phyloP scores from a whole-genome alignment of 106 monocot genomes.

The Dendrobium officinale region DNA sequence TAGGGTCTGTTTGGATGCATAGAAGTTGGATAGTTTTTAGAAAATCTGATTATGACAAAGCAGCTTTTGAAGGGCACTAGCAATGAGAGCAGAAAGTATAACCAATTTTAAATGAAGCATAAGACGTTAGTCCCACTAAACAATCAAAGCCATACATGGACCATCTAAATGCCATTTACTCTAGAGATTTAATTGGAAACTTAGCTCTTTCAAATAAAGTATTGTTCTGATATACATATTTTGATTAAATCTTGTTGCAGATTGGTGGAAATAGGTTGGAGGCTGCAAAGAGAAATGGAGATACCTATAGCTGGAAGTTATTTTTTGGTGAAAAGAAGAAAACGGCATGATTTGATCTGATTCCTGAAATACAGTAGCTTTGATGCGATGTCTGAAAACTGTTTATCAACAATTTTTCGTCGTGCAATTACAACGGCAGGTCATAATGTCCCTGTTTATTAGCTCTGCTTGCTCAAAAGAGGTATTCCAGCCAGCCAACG shows the following conservation, averaged over 20 bases:
- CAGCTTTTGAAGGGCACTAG: neutral
- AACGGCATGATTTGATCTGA: constrained; percentile 28
- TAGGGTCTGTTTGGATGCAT: neutral
- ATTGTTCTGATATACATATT: too few relatives aligned
- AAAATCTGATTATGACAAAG: neutral
- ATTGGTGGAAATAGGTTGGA: constrained; percentile 64
- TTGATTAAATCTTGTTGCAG: constrained; percentile 22
- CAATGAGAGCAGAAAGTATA: too few relatives aligned
- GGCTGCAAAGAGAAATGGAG: constrained; percentile 56
- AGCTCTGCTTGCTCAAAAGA: too few relatives aligned
- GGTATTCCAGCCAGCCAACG: too few relatives aligned
- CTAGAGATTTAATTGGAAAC: too few relatives aligned
- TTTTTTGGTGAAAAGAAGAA: constrained; percentile 63
- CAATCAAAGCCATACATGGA: neutral
- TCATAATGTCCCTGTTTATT: too few relatives aligned
- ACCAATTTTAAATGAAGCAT: neutral
- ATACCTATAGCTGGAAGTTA: constrained; percentile 64
- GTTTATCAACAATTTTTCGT: too few relatives aligned
- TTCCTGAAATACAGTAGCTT: neutral
- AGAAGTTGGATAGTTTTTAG: neutral
- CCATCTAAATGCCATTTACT: too few relatives aligned
- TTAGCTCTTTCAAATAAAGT: too few relatives aligned
- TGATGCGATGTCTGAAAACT: too few relatives aligned
- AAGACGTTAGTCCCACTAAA: neutral
- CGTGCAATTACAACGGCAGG: neutral